These are phyloP conservation scores for Cadophora sp. DNA, from an alignment of 2,329 filamentous ascomycete genomes.

Conservation along the genomic window DNA sequence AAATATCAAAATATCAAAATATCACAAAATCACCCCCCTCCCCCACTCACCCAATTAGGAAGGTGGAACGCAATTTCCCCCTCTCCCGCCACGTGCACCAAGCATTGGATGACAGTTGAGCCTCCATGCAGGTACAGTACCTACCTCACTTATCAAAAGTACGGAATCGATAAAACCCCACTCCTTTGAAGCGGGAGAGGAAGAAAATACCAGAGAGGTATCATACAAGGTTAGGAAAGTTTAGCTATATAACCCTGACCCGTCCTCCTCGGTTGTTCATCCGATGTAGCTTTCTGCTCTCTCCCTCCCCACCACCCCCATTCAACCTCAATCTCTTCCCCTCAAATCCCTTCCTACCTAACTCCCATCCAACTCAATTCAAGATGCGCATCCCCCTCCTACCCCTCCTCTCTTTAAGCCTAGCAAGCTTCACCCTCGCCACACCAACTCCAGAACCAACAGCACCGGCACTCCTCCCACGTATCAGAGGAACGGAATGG, in stretches of 20 bases:
- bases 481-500: constrained; percentile 18
- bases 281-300: background rate
- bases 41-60: constrained; percentile 17
- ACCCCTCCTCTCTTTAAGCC: background rate
- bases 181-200: too few species aligned
- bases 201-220: too few species aligned
- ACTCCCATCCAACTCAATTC: background rate
- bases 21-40: background rate
- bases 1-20: too few species aligned
- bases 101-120: constrained; percentile 8
- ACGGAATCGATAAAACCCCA: too few species aligned
- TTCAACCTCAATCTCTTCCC: background rate
- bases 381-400: constrained; percentile 15
- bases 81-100: constrained; percentile 13
- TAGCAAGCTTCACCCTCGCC: background rate
- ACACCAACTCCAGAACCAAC: constrained; percentile 18
- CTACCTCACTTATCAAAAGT: too few species aligned
- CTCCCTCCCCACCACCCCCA: background rate
- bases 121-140: constrained; percentile 3
- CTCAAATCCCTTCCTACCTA: background rate
- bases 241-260: background rate
- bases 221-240: too few species aligned
- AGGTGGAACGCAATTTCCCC: constrained; percentile 11
- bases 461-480: constrained; percentile 9
- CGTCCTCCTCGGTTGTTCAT: background rate